These are phyloP conservation scores for Rachicladosporium sp. DNA, from an alignment of 2,329 filamentous ascomycete species.

Conservation along the genomic window DNA sequence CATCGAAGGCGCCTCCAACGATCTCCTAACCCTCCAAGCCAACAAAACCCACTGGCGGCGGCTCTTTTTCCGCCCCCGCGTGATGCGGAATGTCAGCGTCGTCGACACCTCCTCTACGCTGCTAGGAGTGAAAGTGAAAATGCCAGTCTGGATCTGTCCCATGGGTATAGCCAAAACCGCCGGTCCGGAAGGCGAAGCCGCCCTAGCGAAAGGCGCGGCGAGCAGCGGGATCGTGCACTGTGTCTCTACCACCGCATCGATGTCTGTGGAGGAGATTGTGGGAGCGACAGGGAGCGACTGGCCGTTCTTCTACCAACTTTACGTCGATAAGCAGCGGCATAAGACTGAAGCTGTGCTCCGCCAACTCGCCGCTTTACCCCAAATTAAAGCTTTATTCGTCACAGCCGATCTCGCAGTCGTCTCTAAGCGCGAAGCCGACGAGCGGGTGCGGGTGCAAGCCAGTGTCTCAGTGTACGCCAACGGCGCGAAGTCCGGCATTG, in stretches of 20 bases:
- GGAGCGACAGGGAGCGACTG: slow-evolving; percentile 12
- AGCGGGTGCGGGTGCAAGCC: slow-evolving; percentile 35
- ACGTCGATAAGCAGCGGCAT: slow-evolving; percentile 44
- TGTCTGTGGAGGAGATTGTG: slow-evolving; percentile 21
- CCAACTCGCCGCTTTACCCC: slow-evolving; percentile 33
- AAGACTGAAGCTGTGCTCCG: slow-evolving; percentile 41
- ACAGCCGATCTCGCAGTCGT: slow-evolving; percentile 48
- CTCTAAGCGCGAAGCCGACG: slow-evolving; percentile 42
- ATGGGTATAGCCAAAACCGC: slow-evolving; percentile 22
- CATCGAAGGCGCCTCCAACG: slow-evolving; percentile 38
- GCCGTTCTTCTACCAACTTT: slow-evolving; percentile 47
- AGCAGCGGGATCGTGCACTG: slow-evolving; percentile 22
- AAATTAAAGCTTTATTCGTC: slow-evolving; percentile 43
- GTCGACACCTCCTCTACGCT: slow-evolving; percentile 25
- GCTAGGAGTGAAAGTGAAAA: slow-evolving; percentile 19
- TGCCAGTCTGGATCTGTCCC: slow-evolving; percentile 27
- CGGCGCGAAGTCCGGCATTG: slow-evolving; percentile 39
- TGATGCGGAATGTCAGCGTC: slow-evolving; percentile 30
- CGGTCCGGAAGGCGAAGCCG: slow-evolving; percentile 22
- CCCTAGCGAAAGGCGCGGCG: slow-evolving; percentile 20
- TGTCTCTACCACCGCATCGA: slow-evolving; percentile 19
- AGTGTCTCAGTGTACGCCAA: slow-evolving; percentile 51
- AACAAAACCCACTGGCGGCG: slow-evolving; percentile 32
- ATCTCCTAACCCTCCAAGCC: slow-evolving; percentile 34
- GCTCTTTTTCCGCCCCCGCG: slow-evolving; percentile 35